A percentile compares a stretch with the other conserved stretches of the same genome.
Conservation (phyloP, 208 protist species). For the Trypanosoma rangeli region DNA sequence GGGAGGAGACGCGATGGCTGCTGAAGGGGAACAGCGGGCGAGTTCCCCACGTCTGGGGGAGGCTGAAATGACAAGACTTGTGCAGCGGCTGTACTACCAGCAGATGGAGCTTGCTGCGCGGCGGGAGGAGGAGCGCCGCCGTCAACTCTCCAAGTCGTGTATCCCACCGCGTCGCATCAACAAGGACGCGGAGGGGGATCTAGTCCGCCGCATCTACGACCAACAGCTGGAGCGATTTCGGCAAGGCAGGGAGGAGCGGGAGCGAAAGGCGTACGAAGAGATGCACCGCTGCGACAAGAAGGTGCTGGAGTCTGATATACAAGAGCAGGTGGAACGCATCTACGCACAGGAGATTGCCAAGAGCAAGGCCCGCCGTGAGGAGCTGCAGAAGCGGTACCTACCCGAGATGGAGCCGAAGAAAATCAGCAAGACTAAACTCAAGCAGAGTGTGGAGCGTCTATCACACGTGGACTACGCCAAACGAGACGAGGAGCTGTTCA, state of each 20-base stretch:
- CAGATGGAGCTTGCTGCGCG: constrained; percentile 70
- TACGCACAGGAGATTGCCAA: constrained; percentile 73
- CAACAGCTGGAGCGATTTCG: constrained; percentile 76
- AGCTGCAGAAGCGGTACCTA: constrained; percentile 58
- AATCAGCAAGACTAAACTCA: constrained; percentile 64
- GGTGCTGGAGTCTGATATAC: constrained; percentile 57
- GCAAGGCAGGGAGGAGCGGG: constrained; percentile 48
- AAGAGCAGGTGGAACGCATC: constrained; percentile 79
- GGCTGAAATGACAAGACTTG: constrained; percentile 61
- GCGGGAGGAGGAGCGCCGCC: constrained; percentile 59
- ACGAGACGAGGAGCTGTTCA: constrained; percentile 79
- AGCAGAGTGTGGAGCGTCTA: constrained; percentile 67
- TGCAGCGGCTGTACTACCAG: constrained; percentile 78
- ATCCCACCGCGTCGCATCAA: constrained; percentile 33
- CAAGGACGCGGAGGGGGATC: constrained; percentile 50
- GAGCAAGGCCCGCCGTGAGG: constrained; percentile 43
- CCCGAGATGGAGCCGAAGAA: constrained; percentile 59
- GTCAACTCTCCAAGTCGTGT: constrained; percentile 36
- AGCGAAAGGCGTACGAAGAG: constrained; percentile 58
- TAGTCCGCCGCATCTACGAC: constrained; percentile 80
- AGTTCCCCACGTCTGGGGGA: constrained; percentile 35
- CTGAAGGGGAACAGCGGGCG: constrained; percentile 21
- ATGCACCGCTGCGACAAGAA: constrained; percentile 64
- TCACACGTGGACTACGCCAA: constrained; percentile 78
- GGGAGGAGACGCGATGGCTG: constrained; percentile 3